phyloP scores from a whole-genome alignment of 352 stramenopile genomes.

The Pythium myriotylum region DNA sequence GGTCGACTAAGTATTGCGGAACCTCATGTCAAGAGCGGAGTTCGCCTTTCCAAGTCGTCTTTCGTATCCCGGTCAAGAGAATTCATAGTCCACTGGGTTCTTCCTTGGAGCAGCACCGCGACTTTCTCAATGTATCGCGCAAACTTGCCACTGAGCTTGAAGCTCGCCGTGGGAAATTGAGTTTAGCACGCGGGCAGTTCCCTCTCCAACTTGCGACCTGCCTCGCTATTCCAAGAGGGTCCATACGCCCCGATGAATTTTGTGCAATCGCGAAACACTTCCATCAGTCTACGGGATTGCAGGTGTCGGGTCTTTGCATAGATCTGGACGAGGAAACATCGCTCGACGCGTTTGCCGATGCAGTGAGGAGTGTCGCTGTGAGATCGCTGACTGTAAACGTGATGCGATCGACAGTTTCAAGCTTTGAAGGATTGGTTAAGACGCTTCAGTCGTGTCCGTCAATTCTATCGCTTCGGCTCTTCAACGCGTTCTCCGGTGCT shows the following conservation, averaged over 20 bases:
- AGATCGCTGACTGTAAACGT: slow-evolving; percentile 4
- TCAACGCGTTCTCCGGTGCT: slow-evolving; percentile 10
- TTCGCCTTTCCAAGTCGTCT: slow-evolving; percentile 4
- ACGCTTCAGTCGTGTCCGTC: neutral
- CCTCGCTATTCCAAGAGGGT: neutral
- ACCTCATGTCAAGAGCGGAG: neutral
- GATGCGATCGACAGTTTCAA: neutral
- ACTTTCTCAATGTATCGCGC: neutral
- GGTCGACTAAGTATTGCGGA: neutral
- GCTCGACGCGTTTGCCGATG: neutral
- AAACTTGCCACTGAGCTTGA: neutral
- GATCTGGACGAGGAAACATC: neutral
- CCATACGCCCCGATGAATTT: slow-evolving; percentile 1
- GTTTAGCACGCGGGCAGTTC: neutral
- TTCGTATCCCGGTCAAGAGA: slow-evolving; percentile 5
- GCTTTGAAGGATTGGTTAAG: neutral
- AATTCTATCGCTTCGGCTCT: slow-evolving; percentile 3
- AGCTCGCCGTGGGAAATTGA: neutral
- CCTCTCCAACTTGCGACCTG: neutral
- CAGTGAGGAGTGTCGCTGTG: neutral
- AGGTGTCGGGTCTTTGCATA: slow-evolving; percentile 3
- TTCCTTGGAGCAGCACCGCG: slow-evolving; percentile 8
- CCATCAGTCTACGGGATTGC: neutral
- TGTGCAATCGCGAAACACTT: neutral
- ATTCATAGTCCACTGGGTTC: slow-evolving; percentile 13